Conservation (phyloP, 805 yeast species). For the Brettanomyces nanus region DNA sequence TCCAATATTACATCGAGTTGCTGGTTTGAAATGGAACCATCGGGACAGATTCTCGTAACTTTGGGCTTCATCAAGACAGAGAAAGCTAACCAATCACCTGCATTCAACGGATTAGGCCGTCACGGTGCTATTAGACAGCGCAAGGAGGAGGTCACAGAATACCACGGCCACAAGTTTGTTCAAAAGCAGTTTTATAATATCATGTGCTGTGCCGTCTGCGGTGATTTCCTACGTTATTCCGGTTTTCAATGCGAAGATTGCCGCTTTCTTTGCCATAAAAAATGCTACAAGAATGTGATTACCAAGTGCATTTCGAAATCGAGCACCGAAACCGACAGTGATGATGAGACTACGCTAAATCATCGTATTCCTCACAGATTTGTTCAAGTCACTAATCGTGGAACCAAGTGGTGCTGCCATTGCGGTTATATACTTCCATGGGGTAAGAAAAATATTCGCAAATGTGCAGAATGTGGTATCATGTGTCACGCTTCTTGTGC, state of each 20-base stretch:
- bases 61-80: slow-evolving; percentile 68
- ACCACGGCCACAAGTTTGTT: slow-evolving; percentile 95
- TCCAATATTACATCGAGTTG: slow-evolving; percentile 38
- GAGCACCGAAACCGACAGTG: slow-evolving; percentile 50
- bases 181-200: slow-evolving; percentile 92
- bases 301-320: slow-evolving; percentile 79
- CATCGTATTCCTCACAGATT: slow-evolving; percentile 97
- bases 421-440: slow-evolving; percentile 96
- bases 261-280: slow-evolving; percentile 70
- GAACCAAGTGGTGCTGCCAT: slow-evolving; percentile 99
- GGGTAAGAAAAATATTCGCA: slow-evolving; percentile 87
- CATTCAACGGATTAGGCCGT: slow-evolving; percentile 65
- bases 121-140: slow-evolving; percentile 97
- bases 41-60: slow-evolving; percentile 78
- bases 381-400: slow-evolving; percentile 84
- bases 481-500: slow-evolving; percentile 93
- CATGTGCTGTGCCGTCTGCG: slow-evolving; percentile 97
- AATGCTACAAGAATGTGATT: slow-evolving; percentile 72
- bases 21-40: slow-evolving; percentile 91
- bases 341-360: slow-evolving; percentile 75
- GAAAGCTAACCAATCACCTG: slow-evolving; percentile 33
- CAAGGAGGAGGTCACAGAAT: slow-evolving; percentile 85
- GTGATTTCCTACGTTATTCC: slow-evolving; percentile 84
- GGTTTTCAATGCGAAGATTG: slow-evolving; percentile 85
- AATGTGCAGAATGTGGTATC: slow-evolving; percentile 88